Base-by-base conservation (phyloP, 768 basidiomycete species). In the Pulveroboletus sp. region DNA sequence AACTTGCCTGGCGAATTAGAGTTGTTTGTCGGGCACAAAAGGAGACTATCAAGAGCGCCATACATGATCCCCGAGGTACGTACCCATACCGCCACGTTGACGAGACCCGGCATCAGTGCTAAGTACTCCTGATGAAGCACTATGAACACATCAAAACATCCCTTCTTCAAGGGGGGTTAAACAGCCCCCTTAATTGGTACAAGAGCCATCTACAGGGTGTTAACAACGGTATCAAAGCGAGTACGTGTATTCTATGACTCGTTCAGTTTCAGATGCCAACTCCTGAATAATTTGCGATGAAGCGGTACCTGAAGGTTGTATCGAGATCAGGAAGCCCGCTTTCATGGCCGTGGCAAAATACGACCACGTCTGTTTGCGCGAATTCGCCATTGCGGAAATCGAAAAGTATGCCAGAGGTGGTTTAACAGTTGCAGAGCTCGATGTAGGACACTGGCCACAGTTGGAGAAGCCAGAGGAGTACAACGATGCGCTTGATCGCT, bases 111-210 rank as follows among this genome's bases (percentile, higher is more conserved):
- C 2, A 3, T 21, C 6, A 30, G 30, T 35, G 24, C 56, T 56
- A 4, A 21, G n/a, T 7, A 2, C 18, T 21, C 9, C 21, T 38
- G 27, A 28, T 54, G 27, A 50, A 72, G 69, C 60, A 62, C 43
- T 59, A 60, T 41, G 57, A 68, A 33, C 60, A 58, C 26, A 64
- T 63, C 47, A 57, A 58, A 27, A 42, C 58, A 8, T 64, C 60
- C 5, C 55, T 75, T 8, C 51, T 55, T 18, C 47, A 61, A 21
- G 64, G 68, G 6, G 69, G 74, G 6, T 44, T 76, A 42, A 46
- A 43, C 21, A 68, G 62, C 9, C 64, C 73, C 21, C 59, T 72
- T 49, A 66, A 64, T 50, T 76, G 71, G 71, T 76, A 74, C 61
- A 63, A 52, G 31, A 61, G 58, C 48, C 60, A 60, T 52, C 30